phyloP scores from a whole-genome alignment of 2,329 filamentous ascomycete genomes.

The Fusarium globosum region DNA sequence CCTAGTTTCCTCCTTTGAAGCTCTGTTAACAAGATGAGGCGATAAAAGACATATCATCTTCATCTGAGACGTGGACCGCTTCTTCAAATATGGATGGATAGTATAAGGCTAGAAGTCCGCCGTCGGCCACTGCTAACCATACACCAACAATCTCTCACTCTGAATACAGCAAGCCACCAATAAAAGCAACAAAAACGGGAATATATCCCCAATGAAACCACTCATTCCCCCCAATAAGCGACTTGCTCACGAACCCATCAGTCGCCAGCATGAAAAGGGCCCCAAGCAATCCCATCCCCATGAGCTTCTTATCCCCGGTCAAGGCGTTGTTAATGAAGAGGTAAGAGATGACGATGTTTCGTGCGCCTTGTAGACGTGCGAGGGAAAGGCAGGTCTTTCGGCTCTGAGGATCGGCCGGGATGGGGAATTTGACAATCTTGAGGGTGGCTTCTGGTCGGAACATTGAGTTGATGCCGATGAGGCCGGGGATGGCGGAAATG shows the following conservation, averaged over 20 bases:
- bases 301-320: conserved; percentile 14
- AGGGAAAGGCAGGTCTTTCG: conserved; percentile 13
- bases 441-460: conserved; percentile 25
- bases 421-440: conserved; percentile 18
- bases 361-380: conserved; percentile 27
- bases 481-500: conserved; percentile 21
- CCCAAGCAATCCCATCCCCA: conserved; percentile 8
- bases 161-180: conserved; percentile 13
- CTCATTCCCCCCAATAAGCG: conserved; percentile 26
- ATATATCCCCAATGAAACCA: conserved; percentile 39
- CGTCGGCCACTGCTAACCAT: accelerated
- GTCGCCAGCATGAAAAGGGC: conserved; percentile 5
- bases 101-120: too few relatives aligned
- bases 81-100: too few relatives aligned
- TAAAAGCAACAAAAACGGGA: conserved; percentile 11
- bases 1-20: accelerated
- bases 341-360: conserved; percentile 36
- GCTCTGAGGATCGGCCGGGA: conserved; percentile 21
- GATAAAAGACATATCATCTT: too few relatives aligned
- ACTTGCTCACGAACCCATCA: conserved; percentile 34
- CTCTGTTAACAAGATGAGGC: too few relatives aligned
- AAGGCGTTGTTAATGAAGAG: conserved; percentile 28
- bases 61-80: neutral
- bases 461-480: conserved; percentile 33
- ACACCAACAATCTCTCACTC: neutral